Evolutionary conservation across 2,329 filamentous ascomycete genomes (phyloP).

Genomic region (Pestalotiopsis sp.): DNA sequence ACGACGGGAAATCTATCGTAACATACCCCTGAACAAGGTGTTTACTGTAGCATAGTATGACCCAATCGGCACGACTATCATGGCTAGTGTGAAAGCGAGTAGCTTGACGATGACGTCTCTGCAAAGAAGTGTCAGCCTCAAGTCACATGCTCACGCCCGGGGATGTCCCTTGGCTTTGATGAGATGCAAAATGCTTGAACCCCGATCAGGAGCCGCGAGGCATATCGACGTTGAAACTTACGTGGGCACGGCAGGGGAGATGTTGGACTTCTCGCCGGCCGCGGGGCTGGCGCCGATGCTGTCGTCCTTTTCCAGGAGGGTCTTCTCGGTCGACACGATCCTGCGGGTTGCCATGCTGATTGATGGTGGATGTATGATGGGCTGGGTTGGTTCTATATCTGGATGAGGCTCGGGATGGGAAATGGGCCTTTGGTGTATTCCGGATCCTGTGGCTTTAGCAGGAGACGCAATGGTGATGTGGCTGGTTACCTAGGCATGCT

Average conservation of each 20-base stretch:
- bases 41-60: conserved; percentile 86
- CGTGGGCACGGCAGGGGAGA: conserved; percentile 81
- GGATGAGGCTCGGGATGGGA: neutral
- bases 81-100: conserved; percentile 85
- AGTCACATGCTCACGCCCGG: no score
- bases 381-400: neutral
- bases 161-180: neutral
- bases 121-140: conserved; percentile 9
- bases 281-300: conserved; percentile 39
- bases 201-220: no score
- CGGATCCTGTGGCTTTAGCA: neutral
- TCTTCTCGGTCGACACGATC: conserved; percentile 67
- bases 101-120: conserved; percentile 90
- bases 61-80: conserved; percentile 85
- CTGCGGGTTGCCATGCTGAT: conserved; percentile 69
- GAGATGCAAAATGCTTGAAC: no score
- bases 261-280: conserved; percentile 65
- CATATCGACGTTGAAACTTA: conserved; percentile 45
- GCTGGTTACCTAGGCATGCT: neutral
- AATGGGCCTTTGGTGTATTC: neutral
- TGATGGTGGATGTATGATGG: neutral
- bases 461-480: neutral
- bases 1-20: neutral
- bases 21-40: conserved; percentile 74
- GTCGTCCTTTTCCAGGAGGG: conserved; percentile 64